Evolutionary conservation across 306 rosid genomes (phyloP), one percentile per base, ranked within the genome.

Genomic region (Cucurbita pepo): DNA sequence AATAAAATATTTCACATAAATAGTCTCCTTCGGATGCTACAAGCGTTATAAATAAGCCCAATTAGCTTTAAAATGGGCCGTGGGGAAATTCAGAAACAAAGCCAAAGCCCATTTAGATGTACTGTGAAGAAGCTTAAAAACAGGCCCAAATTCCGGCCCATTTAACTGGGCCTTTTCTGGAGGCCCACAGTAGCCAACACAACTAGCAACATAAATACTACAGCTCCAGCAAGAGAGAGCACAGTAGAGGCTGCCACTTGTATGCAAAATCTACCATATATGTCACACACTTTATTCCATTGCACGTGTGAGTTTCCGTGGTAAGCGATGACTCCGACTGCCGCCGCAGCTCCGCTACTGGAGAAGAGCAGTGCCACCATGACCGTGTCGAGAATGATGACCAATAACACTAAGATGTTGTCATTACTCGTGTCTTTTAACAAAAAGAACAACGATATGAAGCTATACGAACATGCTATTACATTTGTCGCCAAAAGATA

Each of bases 221-320:
- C 56, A 6, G 91, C 73, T 67, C 85, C 96, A 15, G 83, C 54
- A 1, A 78, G 25, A 11, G 99, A 89, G 18, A 91, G 9, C 8
- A 21, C 96, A 21, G 79, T 10, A 3, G 95, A 75, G 14, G 79
- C 86, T 7, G 76, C 73, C 9, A 72, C 80, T 55, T 81, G 91
- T 69, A 14, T 8, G 51, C 99, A 94, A 63, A 85, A 95, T 48
- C 55, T 86, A 0, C 56, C 86, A 40, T 91, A 89, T 3, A 83
- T 81, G 30, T 85, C 56, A 79, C 99, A 97, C 9, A 94, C 96
- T 66, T 88, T 80, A 6, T 72, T 56, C 99, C 99, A 94, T n/a
- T 19, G 83, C 74, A 94, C 83, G 50, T 80, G 92, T n/a, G 96
- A 80, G 67, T 94, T 94, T 30, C 97, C 99, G 21, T 73, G 37